Evolutionary conservation across 129 eudicot genomes (phyloP).

Genomic region (Lactuca sativa): DNA sequence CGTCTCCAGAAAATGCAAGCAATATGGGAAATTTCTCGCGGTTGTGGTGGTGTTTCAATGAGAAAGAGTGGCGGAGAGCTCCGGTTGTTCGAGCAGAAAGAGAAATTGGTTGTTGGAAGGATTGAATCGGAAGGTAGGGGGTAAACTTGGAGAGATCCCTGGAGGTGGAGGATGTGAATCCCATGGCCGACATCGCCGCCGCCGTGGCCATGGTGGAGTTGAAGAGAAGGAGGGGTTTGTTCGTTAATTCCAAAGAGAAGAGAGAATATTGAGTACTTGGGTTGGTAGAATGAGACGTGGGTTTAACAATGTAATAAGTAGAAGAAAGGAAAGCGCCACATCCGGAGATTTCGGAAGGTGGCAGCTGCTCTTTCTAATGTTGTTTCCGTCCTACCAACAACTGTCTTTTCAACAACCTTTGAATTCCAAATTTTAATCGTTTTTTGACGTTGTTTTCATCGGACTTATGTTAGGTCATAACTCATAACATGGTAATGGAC

Average conservation of each 20-base stretch:
- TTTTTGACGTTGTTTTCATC: conserved; percentile 16
- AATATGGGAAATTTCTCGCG: conserved; percentile 16
- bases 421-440: background rate
- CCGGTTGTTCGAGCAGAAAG: conserved; percentile 13
- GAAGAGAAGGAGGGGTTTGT: conserved; percentile 2
- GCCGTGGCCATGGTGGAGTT: conserved; percentile 32
- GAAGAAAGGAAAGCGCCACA: conserved; percentile 13
- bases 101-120: conserved; percentile 8
- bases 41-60: background rate
- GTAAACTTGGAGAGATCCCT: conserved; percentile 20
- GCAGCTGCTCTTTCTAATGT: conserved; percentile 32
- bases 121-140: conserved; percentile 10
- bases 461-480: background rate
- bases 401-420: conserved; percentile 19
- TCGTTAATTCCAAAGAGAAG: conserved; percentile 32
- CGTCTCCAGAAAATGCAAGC: conserved; percentile 34
- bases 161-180: conserved; percentile 27
- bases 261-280: background rate
- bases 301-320: background rate
- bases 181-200: conserved; percentile 38
- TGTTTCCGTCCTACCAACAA: conserved; percentile 36
- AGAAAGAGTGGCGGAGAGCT: background rate
- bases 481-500: too few species aligned
- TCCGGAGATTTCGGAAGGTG: conserved; percentile 38
- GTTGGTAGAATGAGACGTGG: background rate